Base-by-base conservation (phyloP, 2,329 filamentous ascomycete genomes). In the Trichoderma brevicompactum region DNA sequence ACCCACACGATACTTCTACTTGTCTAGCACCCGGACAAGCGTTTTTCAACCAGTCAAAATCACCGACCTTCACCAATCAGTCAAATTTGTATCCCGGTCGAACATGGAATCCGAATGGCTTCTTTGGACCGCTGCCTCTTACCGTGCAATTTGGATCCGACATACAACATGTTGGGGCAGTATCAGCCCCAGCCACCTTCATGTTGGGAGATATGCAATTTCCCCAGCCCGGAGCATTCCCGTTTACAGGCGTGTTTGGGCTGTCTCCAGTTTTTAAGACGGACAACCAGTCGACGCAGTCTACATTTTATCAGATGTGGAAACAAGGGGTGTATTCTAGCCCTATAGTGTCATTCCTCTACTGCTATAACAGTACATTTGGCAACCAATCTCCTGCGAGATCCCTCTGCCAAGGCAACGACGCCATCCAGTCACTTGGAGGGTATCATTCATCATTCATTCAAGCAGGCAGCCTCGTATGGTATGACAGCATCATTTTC, bases 241-340 rank as follows among this genome's bases (percentile, higher is more conserved):
- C 58, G n/a, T 41, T 68, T 54, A 48, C 55, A 17, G 40, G 56
- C 23, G 44, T 46, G 13, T 60, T 46, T 46, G 48, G 23, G 12
- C 8, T 50, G 7, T 50, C 48, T 12, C 48, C 48, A 2, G 48
- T 49, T 9, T 38, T 62, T n/a, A 17, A 36, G 13, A 36, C 48
- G 8, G 48, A 50, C 3, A 50, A 50, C 34, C 48, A 50, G 13
- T 50, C 48, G 12, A 50, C 48, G 1, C 28, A 50, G 10, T 50
- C 48, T 5, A 50, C 28, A 0, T 50, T 50, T 50, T 50, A 50
- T 23, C 48, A 50, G 12, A 32, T 50, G 7, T 50, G 48, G 28
- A 50, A 50, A 32, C 48, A 50, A 5, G 48, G 48, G 3, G 12
- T 50, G 3, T 34, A 50, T 34, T n/a, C 48, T 3, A 50, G 48